Evolutionary conservation across 192 early-diverging fungal species (phyloP), one percentile per base, ranked within the genome.

Genomic region (Podila epicladia): DNA sequence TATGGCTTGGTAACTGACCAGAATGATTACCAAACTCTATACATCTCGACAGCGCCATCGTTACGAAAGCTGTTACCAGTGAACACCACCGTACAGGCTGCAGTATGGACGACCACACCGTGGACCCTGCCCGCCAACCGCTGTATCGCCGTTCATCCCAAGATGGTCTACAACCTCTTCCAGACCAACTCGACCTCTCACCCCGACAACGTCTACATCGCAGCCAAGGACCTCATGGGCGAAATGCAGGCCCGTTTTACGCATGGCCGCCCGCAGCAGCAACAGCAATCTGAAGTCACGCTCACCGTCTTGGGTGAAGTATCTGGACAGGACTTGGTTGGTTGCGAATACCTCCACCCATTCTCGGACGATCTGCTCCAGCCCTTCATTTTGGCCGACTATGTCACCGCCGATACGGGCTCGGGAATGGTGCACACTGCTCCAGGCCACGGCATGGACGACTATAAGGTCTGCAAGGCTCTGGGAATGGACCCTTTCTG

Each of bases 41-140:
- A 1, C 22, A 2, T 45, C 19, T 45, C 2, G 32, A 20, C 62
- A 79, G 71, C 64, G 4, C 49, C 58, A 37, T 51, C 53, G 13
- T 58, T 80, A 7, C 45, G n/a, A 17, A 41, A 19, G n/a, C 6
- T 71, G 58, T 62, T 82, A 53, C 66, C 60, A 50, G 26, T 49
- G 20, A 37, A 45, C 13, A 9, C 55, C 0, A 62, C 74, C 4
- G 71, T 85, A 35, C 76, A 67, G 24, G 85, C 83, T 6, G 70
- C 93, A 38, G 86, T 94, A 29, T 95, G 94, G 94, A 94, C 93
- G 3, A 95, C 93, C 0, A 94, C 94, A 2, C 94, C 94, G 2
- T 94, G 94, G 94, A 94, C 92, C 5, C 78, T 95, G 26, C 93
- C 93, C 0, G 91, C 94, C 28, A 95, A 95, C 83, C 77, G 76